phyloP scores from a whole-genome alignment of 1,284 basidiomycete genomes.

The Sparassis latifolia region DNA sequence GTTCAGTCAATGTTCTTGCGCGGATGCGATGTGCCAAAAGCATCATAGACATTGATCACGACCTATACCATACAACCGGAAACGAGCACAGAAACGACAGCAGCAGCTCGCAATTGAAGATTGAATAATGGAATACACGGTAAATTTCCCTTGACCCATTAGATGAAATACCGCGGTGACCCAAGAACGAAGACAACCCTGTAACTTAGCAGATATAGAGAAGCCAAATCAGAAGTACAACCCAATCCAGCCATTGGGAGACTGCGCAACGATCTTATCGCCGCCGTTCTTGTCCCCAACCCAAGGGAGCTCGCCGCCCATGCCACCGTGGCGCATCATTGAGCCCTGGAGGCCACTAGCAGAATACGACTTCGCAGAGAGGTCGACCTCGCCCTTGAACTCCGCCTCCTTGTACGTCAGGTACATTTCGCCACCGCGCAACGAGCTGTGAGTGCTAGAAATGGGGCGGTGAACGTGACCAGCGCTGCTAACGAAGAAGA shows the following conservation, averaged over 20 bases:
- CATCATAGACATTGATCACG: no score
- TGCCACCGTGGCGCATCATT: conserved; percentile 6
- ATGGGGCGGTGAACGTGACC: conserved; percentile 40
- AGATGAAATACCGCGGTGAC: no score
- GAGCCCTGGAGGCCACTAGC: conserved; percentile 29
- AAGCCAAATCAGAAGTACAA: conserved; percentile 34
- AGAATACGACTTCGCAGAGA: conserved; percentile 39
- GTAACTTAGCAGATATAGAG: no score
- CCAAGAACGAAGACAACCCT: no score
- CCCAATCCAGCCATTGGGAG: conserved; percentile 43
- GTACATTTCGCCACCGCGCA: conserved; percentile 45
- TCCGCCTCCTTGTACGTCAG: conserved; percentile 45
- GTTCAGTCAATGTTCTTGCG: no score
- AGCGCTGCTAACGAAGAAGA: conserved; percentile 37
- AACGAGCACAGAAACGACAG: no score
- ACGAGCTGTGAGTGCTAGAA: conserved; percentile 37
- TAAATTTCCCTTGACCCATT: no score
- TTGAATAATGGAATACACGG: no score
- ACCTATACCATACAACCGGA: no score
- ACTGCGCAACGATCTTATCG: conserved; percentile 37
- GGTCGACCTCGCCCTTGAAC: conserved; percentile 42
- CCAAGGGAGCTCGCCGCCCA: conserved; percentile 34
- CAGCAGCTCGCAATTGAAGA: no score
- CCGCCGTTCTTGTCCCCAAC: conserved; percentile 39
- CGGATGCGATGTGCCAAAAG: no score